These are phyloP conservation scores for Dioscorea dumetorum DNA, from an alignment of 106 monocot species.

Conservation along the genomic window DNA sequence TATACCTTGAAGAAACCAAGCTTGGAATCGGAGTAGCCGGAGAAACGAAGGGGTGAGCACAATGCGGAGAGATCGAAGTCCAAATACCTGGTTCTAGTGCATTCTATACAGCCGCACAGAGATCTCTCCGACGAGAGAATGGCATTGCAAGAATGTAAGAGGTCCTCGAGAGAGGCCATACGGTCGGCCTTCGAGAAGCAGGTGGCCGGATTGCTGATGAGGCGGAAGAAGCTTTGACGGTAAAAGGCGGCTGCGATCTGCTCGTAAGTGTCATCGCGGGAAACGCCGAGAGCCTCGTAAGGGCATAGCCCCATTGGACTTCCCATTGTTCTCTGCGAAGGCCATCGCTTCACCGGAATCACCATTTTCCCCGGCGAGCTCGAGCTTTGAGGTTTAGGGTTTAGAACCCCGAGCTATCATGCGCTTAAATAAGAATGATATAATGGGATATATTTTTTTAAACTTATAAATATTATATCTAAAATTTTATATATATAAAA, in stretches of 20 bases:
- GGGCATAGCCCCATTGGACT: too few relatives aligned
- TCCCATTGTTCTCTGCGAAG: too few relatives aligned
- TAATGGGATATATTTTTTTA: too few relatives aligned
- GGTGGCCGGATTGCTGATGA: conserved; percentile 59
- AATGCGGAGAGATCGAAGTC: conserved; percentile 48
- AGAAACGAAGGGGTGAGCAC: conserved; percentile 60
- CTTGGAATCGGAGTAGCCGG: conserved; percentile 67
- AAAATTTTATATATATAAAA: too few relatives aligned
- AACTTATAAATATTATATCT: too few relatives aligned
- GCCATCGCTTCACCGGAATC: conserved; percentile 45
- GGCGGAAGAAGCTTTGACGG: conserved; percentile 88
- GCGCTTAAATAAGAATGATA: too few relatives aligned
- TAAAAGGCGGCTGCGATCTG: conserved; percentile 81
- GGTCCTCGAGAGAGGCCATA: conserved; percentile 88
- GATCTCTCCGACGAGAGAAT: conserved; percentile 11
- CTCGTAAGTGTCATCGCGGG: conserved; percentile 52
- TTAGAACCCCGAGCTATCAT: neutral
- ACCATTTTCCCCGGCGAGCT: neutral
- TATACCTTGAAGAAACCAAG: conserved; percentile 91
- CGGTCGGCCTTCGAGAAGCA: conserved; percentile 18
- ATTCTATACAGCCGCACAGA: too few relatives aligned
- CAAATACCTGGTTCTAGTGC: neutral
- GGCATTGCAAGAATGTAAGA: conserved; percentile 82
- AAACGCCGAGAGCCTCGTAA: conserved; percentile 81
- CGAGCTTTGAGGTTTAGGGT: neutral